phyloP scores from a whole-genome alignment of 768 basidiomycete genomes.

The Phlebiopsis flavidoalba region DNA sequence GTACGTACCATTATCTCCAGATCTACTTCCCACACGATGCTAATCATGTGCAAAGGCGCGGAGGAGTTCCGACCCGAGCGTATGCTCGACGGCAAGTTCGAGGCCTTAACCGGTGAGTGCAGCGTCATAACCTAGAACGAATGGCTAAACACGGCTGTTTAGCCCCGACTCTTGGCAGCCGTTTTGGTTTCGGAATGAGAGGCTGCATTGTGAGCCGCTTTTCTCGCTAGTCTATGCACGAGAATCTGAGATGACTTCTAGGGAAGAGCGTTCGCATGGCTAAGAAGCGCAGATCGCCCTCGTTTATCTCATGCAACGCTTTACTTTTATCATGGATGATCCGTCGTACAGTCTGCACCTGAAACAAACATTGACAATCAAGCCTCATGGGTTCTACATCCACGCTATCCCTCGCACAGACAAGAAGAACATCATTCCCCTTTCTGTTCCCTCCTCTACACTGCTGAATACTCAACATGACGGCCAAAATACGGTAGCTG shows the following conservation, averaged over 20 bases:
- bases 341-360: conserved; percentile 38
- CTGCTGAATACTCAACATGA: neutral
- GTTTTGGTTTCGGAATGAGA: conserved; percentile 25
- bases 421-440: neutral
- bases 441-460: conserved; percentile 6
- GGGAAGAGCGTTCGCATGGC: conserved; percentile 43
- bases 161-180: conserved; percentile 43
- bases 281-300: conserved; percentile 40
- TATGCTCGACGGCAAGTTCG: conserved; percentile 45
- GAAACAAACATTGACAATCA: conserved; percentile 43
- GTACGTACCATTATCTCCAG: conserved; percentile 25
- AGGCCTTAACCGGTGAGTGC: conserved; percentile 34
- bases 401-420: conserved; percentile 24
- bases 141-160: neutral
- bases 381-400: conserved; percentile 38
- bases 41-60: conserved; percentile 18
- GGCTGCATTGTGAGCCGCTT: conserved; percentile 20
- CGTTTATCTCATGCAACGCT: conserved; percentile 37
- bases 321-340: conserved; percentile 39
- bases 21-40: neutral
- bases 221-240: neutral
- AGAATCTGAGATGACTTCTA: conserved; percentile 2
- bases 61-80: conserved; percentile 41
- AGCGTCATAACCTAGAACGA: neutral
- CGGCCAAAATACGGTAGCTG: neutral